phyloP scores from a whole-genome alignment of 176 grass and related monocot species.

The Guadua angustifolia region DNA sequence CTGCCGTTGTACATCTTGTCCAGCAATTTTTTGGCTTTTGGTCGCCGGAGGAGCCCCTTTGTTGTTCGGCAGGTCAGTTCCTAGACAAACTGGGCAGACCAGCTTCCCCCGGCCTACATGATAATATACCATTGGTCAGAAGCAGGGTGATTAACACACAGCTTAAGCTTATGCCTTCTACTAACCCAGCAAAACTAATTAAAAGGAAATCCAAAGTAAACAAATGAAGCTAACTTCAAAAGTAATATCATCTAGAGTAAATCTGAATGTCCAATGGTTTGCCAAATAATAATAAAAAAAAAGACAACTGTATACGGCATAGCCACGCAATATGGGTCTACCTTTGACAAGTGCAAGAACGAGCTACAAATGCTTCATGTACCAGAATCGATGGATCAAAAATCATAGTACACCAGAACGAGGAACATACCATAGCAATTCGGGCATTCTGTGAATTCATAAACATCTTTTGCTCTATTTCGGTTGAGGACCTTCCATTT shows the following conservation, averaged over 20 bases:
- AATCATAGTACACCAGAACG: too few species aligned
- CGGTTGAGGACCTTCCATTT: too few species aligned
- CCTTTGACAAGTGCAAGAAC: not conserved
- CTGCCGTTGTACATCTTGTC: conserved; percentile 97
- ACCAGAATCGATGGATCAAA: not conserved
- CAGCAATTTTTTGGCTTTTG: conserved; percentile 69
- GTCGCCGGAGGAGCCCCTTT: conserved; percentile 88
- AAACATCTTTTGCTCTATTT: too few species aligned
- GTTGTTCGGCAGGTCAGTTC: conserved; percentile 91
- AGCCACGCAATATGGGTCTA: not conserved
- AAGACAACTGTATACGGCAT: not conserved
- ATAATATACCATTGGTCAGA: not conserved
- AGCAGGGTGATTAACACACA: not conserved
- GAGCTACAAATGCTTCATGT: not conserved
- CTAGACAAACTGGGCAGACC: conserved; percentile 85
- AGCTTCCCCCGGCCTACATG: conserved; percentile 83
- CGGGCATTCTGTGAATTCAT: too few species aligned
- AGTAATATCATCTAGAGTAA: not conserved
- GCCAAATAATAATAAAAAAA: not conserved
- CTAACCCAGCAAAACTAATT: not conserved
- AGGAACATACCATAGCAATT: too few species aligned
- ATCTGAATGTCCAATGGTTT: not conserved
- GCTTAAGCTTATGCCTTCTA: not conserved
- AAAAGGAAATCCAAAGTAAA: not conserved
- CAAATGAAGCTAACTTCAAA: not conserved